A percentile compares a stretch with the other conserved stretches of the same genome.
Evolutionary conservation across 1,139 yeast species (phyloP).

Genomic region (Pichia sp.): DNA sequence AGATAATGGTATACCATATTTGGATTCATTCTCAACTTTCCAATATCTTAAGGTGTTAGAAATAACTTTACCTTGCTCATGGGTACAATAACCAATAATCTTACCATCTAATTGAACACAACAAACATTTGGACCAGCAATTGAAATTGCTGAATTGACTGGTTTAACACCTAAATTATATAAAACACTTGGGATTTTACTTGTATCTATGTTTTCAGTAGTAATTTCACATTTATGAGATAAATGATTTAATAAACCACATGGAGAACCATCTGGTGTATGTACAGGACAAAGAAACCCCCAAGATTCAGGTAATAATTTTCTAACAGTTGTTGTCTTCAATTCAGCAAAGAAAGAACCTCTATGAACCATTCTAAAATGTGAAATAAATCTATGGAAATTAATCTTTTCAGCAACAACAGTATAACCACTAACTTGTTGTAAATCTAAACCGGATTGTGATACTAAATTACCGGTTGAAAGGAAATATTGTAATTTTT

Average conservation of each 20-base stretch:
- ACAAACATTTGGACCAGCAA: slow-evolving; percentile 82
- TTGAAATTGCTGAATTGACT: slow-evolving; percentile 50
- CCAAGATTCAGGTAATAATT: slow-evolving; percentile 96
- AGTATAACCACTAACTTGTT: slow-evolving; percentile 96
- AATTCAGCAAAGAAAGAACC: slow-evolving; percentile 98
- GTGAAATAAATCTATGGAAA: slow-evolving; percentile 92
- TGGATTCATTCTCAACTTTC: slow-evolving; percentile 69
- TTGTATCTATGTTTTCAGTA: slow-evolving; percentile 70
- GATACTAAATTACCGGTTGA: slow-evolving; percentile 97
- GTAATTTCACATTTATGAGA: slow-evolving; percentile 90
- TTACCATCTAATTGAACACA: slow-evolving; percentile 93
- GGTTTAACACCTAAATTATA: slow-evolving; percentile 78
- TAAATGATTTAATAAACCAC: slow-evolving; percentile 95
- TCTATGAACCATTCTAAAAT: slow-evolving; percentile 98
- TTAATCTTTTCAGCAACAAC: slow-evolving; percentile 98
- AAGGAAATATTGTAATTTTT: slow-evolving; percentile 85
- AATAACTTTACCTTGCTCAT: slow-evolving; percentile 75
- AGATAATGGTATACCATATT: slow-evolving; percentile 68
- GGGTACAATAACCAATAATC: slow-evolving; percentile 91
- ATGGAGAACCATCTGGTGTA: slow-evolving; percentile 99
- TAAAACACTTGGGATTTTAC: slow-evolving; percentile 58
- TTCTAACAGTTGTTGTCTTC: slow-evolving; percentile 95
- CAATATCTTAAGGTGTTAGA: slow-evolving; percentile 89
- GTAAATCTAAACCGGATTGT: slow-evolving; percentile 94
- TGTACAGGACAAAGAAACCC: slow-evolving; percentile 98